Evolutionary conservation across 371 early-diverging fungal genomes (phyloP).

Genomic region (Gilbertella persicaria): DNA sequence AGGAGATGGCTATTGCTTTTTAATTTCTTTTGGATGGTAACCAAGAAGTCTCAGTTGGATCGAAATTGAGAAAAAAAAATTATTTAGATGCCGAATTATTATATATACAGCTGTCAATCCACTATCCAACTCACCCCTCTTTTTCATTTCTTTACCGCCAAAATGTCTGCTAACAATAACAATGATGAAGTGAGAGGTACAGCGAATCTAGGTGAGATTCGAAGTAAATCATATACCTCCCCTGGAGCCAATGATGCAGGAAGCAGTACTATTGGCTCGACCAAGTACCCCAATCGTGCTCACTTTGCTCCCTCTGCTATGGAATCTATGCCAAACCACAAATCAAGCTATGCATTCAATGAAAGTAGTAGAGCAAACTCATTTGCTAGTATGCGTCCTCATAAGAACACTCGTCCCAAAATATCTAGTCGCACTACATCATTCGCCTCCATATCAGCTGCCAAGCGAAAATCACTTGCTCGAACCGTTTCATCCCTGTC

Average conservation of each 20-base stretch:
- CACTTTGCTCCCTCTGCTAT: constrained; percentile 7
- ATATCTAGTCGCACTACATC: constrained; percentile 17
- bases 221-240: constrained; percentile 21
- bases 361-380: constrained; percentile 6
- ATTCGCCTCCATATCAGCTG: constrained; percentile 9
- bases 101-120: not conserved
- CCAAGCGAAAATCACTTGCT: constrained; percentile 23
- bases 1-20: not conserved
- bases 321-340: constrained; percentile 8
- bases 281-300: constrained; percentile 1
- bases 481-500: constrained; percentile 32
- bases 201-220: constrained; percentile 15
- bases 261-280: not conserved
- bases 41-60: not conserved
- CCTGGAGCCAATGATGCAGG: not conserved
- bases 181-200: constrained; percentile 16
- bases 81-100: not conserved
- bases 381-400: not conserved
- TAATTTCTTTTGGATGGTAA: not conserved
- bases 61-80: not conserved
- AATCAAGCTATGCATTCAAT: constrained; percentile 3
- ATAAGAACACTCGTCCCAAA: constrained; percentile 14
- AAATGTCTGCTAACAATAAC: constrained; percentile 6
- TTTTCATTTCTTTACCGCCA: not conserved
- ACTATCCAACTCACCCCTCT: not conserved